Evolutionary conservation across 495 filamentous ascomycete species (phyloP), one percentile per base, ranked within the genome.

Genomic region (Poronia punctata): DNA sequence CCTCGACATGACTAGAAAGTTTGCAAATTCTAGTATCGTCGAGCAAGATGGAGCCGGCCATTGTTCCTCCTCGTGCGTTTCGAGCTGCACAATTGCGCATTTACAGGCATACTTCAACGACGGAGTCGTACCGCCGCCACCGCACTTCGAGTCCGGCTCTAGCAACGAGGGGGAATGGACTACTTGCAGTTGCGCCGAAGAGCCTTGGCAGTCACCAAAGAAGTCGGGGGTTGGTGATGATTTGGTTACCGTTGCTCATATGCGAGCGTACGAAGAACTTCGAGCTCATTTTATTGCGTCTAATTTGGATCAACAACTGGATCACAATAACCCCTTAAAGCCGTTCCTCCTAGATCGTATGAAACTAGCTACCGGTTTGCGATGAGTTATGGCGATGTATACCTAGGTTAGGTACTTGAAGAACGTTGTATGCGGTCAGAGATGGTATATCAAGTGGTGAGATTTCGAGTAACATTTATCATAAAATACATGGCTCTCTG

Each of bases 1-100:
- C 0, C 58, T 68, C n/a, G 67, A 68, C 30, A 75, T 75, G 72
- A 60, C 72, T 14, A 51, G 53, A 21, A 59, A 60, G 45, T 75
- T 73, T 34, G 45, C 59, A 5, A 57, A 53, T n/a, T 62, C 72
- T 1, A 65, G 65, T 1, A 50, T 76, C 11, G 40, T 75, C 1
- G 65, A 69, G 43, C 66, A 70, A 37, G 50, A 68, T 7, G 55
- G 59, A 0, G 53, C 51, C 18, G 72, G 72, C 7, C 71, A 74
- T 46, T 70, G 64, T 40, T 59, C 63, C 12, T 8, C 67, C 1
- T 33, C 64, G 10, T 54, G 66, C 2, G 45, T 57, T 12, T 66
- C 63, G 7, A 32, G 34, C 14, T 74, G 70, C 45, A 67, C 59
- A 0, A 64, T 66, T 24, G 41, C 29, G 24, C 56, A 54, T 22